Evolutionary conservation across 1,284 basidiomycete species (phyloP), one percentile per base, ranked within the genome.

Genomic region (Ustilago bromivora): DNA sequence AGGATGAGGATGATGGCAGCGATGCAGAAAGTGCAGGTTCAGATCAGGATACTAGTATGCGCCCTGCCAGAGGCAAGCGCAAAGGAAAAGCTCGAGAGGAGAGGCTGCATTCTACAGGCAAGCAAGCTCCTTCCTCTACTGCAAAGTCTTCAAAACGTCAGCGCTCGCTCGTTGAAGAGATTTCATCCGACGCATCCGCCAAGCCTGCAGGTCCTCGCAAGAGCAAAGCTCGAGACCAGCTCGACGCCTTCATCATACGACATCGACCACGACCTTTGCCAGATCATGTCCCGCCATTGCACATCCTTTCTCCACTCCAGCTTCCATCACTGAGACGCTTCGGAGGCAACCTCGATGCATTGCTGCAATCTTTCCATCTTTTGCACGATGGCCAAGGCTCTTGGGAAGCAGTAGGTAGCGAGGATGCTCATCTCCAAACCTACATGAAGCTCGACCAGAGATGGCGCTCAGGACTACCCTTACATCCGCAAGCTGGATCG

Each of bases 381-480:
- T 60, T 80, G 52, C 71, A 76, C 36, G 78, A 78, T 31, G 79
- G 79, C 13, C 61, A 74, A 10, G 52, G 65, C 1, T 41, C 61
- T n/a, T 55, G 34, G 5, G 52, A 58, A 4, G 23, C 57, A 9
- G 63, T 59, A 15, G 56, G 62, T 36, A 34, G 57, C 34, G 71
- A 82, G 28, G 70, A 59, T 11, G 49, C 52, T 23, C 75, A 76
- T 23, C 41, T 75, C 15, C n/a, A 73, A 12, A 40, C 75, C 0
- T 76, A 78, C 53, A 38, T 67, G 34, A 66, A 68, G 17, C 57
- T 81, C 34, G 81, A 82, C 47, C 49, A 65, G 46, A 58, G 73
- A 40, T 66, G 64, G 51, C 75, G 76, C 17, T 52, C 72, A 3
- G 82, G 81, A 34, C 60, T 72, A n/a, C 65, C 66, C 2, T 69